Base-by-base conservation (phyloP, 257 asterid species). In the Solanum piurae region DNA sequence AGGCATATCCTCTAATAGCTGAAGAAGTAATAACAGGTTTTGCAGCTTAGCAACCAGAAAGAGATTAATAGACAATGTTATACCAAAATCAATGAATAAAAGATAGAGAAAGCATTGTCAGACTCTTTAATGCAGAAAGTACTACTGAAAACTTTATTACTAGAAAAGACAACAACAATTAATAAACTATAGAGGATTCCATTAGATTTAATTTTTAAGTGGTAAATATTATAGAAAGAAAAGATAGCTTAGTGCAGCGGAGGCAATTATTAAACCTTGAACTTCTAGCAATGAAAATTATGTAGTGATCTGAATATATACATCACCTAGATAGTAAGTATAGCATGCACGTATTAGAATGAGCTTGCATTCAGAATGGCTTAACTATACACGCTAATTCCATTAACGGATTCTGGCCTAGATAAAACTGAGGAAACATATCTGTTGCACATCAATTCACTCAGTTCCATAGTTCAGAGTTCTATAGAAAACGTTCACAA, bases 1-100 rank as follows among this genome's bases (percentile, higher is more conserved):
- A 94, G 49, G 99, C 99, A 87, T 97, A 96, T 89, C 99, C 99
- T 93, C 98, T 92, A 91, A 97, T 95, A 66, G 99, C 99, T 97
- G 98, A 82, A 91, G 52, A 90, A 84, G 77, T 42, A 87, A 90
- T 49, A 44, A 89, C 60, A 83, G 40, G n/a, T 23, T 77, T 68
- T 84, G 60, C 49, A 29, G 68, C 42, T 89, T 89, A 86, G 88
- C 80, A 76, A 27, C 55, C 34, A 58, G 31, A 87, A 49, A 49
- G 68, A 33, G 25, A 71, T 23, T 23, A 18, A 80, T 46, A 49
- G 68, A 46, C 42, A 80, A 5, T 46, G 20, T 82, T 49, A 20
- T 20, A 82, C 69, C 10, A 49, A 80, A 80, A 80, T 49, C 42
- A 46, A 29, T 10, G 69, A 82, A 82, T 49, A 46, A 82, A 82